These are phyloP conservation scores for Coelastrella sp. DNA, from an alignment of 139 green algal species.

Conservation along the genomic window DNA sequence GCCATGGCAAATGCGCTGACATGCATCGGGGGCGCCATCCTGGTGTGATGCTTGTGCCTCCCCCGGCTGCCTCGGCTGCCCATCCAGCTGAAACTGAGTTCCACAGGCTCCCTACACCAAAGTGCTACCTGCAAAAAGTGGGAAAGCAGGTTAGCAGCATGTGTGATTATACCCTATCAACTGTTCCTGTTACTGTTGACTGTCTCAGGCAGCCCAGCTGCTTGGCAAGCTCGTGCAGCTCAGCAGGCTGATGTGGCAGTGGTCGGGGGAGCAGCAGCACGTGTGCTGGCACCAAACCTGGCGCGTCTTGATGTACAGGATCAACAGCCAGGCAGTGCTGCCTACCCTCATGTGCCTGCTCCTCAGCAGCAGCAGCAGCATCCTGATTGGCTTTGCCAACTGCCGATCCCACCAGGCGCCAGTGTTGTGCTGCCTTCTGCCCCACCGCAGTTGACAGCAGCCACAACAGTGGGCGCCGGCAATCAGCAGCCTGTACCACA, in stretches of 20 bases:
- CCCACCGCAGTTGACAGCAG: neutral
- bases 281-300: neutral
- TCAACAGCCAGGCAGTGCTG: neutral
- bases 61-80: too few species aligned
- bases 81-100: too few species aligned
- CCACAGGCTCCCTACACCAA: too few species aligned
- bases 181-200: neutral
- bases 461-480: neutral
- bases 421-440: conserved; percentile 28
- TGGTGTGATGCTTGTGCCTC: too few species aligned
- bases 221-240: conserved; percentile 14
- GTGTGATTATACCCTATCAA: neutral
- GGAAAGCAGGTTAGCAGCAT: too few species aligned
- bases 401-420: conserved; percentile 14
- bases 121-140: too few species aligned
- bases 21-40: too few species aligned
- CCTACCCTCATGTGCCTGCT: conserved; percentile 3
- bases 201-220: conserved; percentile 13
- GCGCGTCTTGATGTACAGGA: neutral
- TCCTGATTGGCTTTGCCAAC: neutral
- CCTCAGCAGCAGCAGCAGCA: neutral
- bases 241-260: neutral
- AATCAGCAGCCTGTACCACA: conserved; percentile 17
- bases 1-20: too few species aligned
- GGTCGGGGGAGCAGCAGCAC: neutral